phyloP scores from a whole-genome alignment of 2,329 filamentous ascomycete species.

The Pseudopyrenochaeta lycopersici region DNA sequence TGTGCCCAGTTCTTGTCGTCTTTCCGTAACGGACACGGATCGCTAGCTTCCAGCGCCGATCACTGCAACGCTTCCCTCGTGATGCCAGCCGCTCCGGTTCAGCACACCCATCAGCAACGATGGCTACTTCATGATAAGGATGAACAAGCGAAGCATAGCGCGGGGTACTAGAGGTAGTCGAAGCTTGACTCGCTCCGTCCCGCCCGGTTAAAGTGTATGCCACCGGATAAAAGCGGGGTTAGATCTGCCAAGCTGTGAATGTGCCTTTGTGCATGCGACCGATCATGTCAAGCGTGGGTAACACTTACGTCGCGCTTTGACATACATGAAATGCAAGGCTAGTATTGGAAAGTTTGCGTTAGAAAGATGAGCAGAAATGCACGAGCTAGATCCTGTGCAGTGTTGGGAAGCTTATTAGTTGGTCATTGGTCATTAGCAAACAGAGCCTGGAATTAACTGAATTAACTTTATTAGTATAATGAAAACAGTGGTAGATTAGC shows the following conservation, averaged over 20 bases:
- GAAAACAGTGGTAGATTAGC: too few relatives aligned
- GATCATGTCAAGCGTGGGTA: neutral
- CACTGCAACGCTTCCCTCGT: neutral
- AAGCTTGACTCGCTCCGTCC: neutral
- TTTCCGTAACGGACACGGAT: neutral
- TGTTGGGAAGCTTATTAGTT: too few relatives aligned
- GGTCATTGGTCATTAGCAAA: too few relatives aligned
- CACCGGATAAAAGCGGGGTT: constrained; percentile 1
- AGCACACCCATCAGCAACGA: neutral
- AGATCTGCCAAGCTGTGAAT: constrained; percentile 1
- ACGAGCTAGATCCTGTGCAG: too few relatives aligned
- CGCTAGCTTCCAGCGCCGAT: neutral
- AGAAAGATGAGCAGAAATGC: too few relatives aligned
- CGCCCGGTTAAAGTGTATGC: neutral
- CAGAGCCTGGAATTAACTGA: too few relatives aligned
- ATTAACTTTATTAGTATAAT: too few relatives aligned
- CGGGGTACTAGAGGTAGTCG: neutral
- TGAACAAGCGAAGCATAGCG: neutral
- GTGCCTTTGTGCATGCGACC: neutral
- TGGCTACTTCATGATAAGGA: neutral
- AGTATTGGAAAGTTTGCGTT: too few relatives aligned
- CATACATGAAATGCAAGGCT: neutral
- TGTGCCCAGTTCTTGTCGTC: neutral
- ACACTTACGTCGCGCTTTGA: neutral
- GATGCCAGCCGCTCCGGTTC: neutral